Base-by-base conservation (phyloP, 768 basidiomycete species). In the Symmetrospora coprosmae region DNA sequence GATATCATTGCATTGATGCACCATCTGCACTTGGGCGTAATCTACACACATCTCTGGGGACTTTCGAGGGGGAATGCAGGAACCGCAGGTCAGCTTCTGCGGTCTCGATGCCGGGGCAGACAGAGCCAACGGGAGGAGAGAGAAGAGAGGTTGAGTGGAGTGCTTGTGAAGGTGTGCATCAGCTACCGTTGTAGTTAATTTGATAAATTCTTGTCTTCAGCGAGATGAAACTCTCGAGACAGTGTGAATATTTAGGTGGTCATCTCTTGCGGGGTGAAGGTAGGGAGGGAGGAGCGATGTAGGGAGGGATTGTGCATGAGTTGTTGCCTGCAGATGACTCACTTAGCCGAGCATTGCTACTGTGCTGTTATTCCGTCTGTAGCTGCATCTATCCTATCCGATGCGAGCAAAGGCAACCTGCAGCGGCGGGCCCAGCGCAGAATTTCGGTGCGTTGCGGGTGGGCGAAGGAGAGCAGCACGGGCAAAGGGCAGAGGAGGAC, bases 171-270 rank as follows among this genome's bases (percentile, higher is more conserved):
- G 27, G 34, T 38, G 38, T 17, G 43, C 37, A 58, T 58, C 55
- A 58, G 55, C 55, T 58, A 58, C 55, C 55, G 55, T 58, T 58
- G 55, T 58, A 58, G 55, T 58, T 45, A 46, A 31, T 9, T 9
- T 46, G 14, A 46, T 46, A 33, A 50, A 58, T 27, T 43, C 28
- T 35, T 38, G 55, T 58, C 55, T 46, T 58, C 55, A 58, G 43
- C 46, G 40, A 23, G 27, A 13, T 45, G 55, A n/a, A 45, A 28
- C 19, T 21, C 35, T 30, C 55, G 40, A 58, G 55, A 58, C 55
- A 58, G 55, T 58, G 55, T 58, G 55, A 58, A 58, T 58, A 58
- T 58, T 58, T 58, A 43, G 11, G 13, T 11, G 13, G 55, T 58
- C 55, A 58, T 58, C 55, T 21, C 35, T 8, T 58, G 37, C 21